Conservation (phyloP, 352 stramenopile species). For the Pilasporangium apinafurcum region DNA sequence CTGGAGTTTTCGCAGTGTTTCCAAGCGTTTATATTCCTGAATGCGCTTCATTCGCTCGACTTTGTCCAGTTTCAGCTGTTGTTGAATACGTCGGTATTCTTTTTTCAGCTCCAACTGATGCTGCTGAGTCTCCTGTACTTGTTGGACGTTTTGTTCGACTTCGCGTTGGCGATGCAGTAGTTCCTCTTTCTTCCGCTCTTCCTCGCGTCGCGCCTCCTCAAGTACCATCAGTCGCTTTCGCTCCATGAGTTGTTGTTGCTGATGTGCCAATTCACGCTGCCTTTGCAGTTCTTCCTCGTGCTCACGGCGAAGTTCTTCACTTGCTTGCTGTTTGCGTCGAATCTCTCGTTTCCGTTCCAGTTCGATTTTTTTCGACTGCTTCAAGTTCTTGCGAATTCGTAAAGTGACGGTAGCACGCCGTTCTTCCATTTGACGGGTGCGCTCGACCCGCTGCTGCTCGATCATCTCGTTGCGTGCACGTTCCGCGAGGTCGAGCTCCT, state of each 20-base stretch:
- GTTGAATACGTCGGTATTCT: conserved; percentile 77
- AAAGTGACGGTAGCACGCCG: conserved; percentile 43
- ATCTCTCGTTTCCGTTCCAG: conserved; percentile 60
- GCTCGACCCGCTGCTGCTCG: conserved; percentile 59
- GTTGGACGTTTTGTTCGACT: conserved; percentile 60
- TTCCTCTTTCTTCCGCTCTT: conserved; percentile 66
- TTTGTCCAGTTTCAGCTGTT: conserved; percentile 86
- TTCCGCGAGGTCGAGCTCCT: conserved; percentile 62
- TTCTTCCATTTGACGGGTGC: conserved; percentile 60
- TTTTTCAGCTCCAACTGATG: conserved; percentile 74
- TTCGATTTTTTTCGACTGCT: conserved; percentile 57
- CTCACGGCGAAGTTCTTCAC: conserved; percentile 41
- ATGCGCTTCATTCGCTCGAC: conserved; percentile 90
- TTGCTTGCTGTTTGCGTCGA: conserved; percentile 45
- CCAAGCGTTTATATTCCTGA: conserved; percentile 88
- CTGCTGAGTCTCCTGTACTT: conserved; percentile 63
- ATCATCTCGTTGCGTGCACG: conserved; percentile 62
- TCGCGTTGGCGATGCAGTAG: conserved; percentile 58
- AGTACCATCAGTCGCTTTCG: conserved; percentile 64
- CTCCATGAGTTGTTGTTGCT: conserved; percentile 68
- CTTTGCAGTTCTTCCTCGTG: conserved; percentile 59
- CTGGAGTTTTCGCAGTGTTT: conserved; percentile 83
- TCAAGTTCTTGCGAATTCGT: conserved; percentile 66
- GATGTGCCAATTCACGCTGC: conserved; percentile 40
- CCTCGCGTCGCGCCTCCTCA: conserved; percentile 61